Conservation (phyloP, 164 flowering plant genomes). For the Cinnamomum chago region DNA sequence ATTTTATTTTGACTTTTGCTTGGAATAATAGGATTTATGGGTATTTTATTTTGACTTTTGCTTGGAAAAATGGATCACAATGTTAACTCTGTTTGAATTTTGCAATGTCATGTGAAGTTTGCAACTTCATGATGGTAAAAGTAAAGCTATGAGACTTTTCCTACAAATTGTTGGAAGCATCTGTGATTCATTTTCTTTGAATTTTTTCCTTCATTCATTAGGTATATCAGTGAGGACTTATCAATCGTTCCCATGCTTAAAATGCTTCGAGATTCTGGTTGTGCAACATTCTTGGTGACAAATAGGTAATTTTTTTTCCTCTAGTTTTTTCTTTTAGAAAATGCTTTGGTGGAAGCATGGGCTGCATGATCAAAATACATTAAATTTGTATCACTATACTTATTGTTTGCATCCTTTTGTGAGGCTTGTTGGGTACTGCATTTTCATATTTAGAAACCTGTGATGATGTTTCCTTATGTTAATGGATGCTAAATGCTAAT, state of each 20-base stretch:
- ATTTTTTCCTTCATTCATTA: slow-evolving; percentile 16
- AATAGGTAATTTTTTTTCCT: slow-evolving; percentile 54
- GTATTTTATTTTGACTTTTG: not conserved
- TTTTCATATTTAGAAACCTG: too few relatives aligned
- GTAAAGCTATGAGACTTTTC: not conserved
- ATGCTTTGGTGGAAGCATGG: not conserved
- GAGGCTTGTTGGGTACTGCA: not conserved
- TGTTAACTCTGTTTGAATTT: not conserved
- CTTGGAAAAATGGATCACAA: not conserved
- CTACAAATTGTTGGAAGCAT: too few relatives aligned
- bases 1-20: too few relatives aligned
- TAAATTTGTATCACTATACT: too few relatives aligned
- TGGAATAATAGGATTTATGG: too few relatives aligned
- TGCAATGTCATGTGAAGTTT: not conserved
- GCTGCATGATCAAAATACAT: not conserved
- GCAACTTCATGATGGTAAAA: not conserved
- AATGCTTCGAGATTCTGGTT: slow-evolving; percentile 90
- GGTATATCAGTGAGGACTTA: slow-evolving; percentile 83
- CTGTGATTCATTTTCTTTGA: not conserved
- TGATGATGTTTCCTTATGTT: too few relatives aligned
- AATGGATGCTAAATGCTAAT: too few relatives aligned
- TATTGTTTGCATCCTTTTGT: not conserved
- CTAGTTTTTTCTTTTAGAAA: not conserved
- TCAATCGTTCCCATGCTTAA: slow-evolving; percentile 83
- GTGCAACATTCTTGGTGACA: slow-evolving; percentile 87